These are phyloP conservation scores for Pseudogymnoascus sp. DNA, from an alignment of 2,329 filamentous ascomycete genomes.

Conservation along the genomic window DNA sequence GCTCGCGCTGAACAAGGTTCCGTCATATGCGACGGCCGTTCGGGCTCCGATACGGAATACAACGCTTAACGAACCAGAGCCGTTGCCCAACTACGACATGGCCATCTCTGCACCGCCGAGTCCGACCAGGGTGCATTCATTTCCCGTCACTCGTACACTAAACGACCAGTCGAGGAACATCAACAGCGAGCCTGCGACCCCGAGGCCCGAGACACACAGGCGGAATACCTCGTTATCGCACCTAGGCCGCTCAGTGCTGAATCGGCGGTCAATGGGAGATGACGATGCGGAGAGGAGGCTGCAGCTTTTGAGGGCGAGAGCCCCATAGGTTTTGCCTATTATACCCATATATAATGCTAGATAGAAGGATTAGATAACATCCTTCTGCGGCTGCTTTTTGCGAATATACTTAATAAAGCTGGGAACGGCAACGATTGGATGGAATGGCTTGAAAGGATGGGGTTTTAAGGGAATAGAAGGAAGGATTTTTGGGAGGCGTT, in stretches of 20 bases:
- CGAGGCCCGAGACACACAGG: conserved; percentile 18
- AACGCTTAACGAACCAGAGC: conserved; percentile 42
- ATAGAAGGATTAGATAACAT: neutral
- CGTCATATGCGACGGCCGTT: conserved; percentile 70
- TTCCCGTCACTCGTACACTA: conserved; percentile 14
- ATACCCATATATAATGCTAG: neutral
- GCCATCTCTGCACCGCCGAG: conserved; percentile 47
- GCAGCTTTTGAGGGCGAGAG: conserved; percentile 19
- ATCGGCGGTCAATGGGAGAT: conserved; percentile 19
- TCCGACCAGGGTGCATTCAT: conserved; percentile 22
- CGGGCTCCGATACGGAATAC: conserved; percentile 52
- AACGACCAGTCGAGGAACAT: neutral
- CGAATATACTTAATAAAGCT: neutral
- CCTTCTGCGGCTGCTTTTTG: neutral
- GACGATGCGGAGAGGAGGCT: conserved; percentile 26
- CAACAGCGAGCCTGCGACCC: neutral
- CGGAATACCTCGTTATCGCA: conserved; percentile 17
- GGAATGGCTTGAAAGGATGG: neutral
- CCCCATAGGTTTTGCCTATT: neutral
- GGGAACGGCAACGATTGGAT: neutral
- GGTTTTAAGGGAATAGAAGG: neutral
- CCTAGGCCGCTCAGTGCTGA: conserved; percentile 26
- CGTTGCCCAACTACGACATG: conserved; percentile 62
- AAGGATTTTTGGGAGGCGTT: neutral
- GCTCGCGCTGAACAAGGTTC: conserved; percentile 57